A percentile compares a stretch with the other conserved stretches of the same genome.
Evolutionary conservation across 23 red algal species (phyloP).

Genomic region (Chondrus crispus): DNA sequence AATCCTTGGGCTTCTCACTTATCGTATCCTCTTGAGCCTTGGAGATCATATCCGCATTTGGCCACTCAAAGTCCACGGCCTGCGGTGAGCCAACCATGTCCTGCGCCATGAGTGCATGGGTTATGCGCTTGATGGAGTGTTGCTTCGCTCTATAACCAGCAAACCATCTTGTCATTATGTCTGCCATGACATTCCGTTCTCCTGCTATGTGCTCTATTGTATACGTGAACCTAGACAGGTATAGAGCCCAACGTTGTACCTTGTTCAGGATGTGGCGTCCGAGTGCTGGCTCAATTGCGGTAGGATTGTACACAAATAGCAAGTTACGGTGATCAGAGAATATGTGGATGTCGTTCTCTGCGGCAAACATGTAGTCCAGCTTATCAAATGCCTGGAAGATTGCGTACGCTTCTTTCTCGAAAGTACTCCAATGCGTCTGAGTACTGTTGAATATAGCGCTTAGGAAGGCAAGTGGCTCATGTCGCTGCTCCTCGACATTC

Average conservation of each 20-base stretch:
- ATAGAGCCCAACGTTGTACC: not conserved
- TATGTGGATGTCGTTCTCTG: not conserved
- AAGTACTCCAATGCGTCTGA: not conserved
- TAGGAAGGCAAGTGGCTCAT: slow-evolving; percentile 24
- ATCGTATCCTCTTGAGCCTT: not conserved
- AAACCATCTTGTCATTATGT: slow-evolving; percentile 3
- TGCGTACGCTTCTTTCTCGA: slow-evolving; percentile 41
- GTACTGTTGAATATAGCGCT: not conserved
- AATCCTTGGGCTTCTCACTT: not conserved
- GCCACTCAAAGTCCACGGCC: not conserved
- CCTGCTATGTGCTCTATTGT: not conserved
- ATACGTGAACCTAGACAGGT: not conserved
- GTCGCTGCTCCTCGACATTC: not conserved
- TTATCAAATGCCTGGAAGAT: slow-evolving; percentile 17
- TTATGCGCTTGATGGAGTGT: not conserved
- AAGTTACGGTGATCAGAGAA: not conserved
- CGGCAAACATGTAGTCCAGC: not conserved
- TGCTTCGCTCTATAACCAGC: not conserved
- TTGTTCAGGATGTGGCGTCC: not conserved
- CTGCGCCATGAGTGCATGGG: not conserved
- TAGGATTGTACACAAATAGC: not conserved
- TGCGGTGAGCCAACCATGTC: not conserved
- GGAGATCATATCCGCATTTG: not conserved
- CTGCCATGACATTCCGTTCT: not conserved
- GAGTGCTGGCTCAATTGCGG: not conserved